A percentile compares a stretch with the other conserved stretches of the same genome.
Conservation (phyloP, 768 basidiomycete species). For the Phylloporus sp. region DNA sequence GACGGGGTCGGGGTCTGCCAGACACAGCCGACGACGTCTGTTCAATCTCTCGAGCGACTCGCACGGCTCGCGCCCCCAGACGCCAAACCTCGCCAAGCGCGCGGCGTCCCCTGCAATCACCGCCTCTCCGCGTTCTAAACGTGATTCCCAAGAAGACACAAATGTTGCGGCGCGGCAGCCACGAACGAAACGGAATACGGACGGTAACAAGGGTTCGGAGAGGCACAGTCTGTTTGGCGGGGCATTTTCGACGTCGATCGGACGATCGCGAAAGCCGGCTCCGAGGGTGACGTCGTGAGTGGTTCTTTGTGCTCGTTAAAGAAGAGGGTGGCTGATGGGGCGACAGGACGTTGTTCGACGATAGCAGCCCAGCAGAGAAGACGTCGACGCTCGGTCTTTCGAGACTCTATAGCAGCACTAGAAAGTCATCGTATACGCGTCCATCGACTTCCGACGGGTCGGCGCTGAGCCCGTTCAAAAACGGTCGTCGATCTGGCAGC, state of each 20-base stretch:
- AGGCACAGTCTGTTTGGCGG: constrained; percentile 82
- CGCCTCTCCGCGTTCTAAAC: constrained; percentile 15
- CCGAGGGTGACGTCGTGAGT: constrained; percentile 66
- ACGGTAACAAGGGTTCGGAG: constrained; percentile 43
- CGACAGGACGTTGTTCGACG: constrained; percentile 31
- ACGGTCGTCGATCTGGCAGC: constrained; percentile 17
- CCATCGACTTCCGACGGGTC: constrained; percentile 40
- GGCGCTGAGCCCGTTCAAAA: constrained; percentile 21
- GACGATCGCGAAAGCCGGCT: constrained; percentile 74
- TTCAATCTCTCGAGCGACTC: constrained; percentile 56
- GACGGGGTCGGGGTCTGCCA: constrained; percentile 33
- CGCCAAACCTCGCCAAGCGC: constrained; percentile 26
- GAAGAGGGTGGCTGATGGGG: background rate
- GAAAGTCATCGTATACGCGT: constrained; percentile 39
- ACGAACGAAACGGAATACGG: constrained; percentile 47
- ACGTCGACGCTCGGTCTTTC: constrained; percentile 45
- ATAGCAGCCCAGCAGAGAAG: constrained; percentile 39
- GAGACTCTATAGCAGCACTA: constrained; percentile 41
- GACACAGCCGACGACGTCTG: constrained; percentile 43
- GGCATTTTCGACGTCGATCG: constrained; percentile 53
- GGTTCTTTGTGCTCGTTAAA: constrained; percentile 1
- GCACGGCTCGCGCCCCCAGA: constrained; percentile 16
- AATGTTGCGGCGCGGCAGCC: constrained; percentile 30
- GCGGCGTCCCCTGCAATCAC: constrained; percentile 20
- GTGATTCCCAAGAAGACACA: constrained; percentile 24